Base-by-base conservation (phyloP, 495 filamentous ascomycete species). In the Aspergillus mulundensis region DNA sequence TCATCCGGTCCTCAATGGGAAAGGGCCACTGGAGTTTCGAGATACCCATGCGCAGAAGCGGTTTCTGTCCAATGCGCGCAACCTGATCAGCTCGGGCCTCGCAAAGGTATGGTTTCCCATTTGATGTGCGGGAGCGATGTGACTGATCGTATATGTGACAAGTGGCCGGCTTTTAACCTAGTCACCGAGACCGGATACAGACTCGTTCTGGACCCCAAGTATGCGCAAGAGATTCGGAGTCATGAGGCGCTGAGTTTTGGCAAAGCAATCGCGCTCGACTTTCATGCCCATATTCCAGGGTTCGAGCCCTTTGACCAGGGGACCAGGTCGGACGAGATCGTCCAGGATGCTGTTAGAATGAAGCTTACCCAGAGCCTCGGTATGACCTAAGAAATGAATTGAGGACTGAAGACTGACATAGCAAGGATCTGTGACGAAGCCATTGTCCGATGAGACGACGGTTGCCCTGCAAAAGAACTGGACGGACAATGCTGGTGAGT, bases 301-400 rank as follows among this genome's bases (percentile, higher is more conserved):
- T 77, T 80, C 41, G 70, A 77, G 25, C 65, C 70, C 12, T 71
- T 77, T 55, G 41, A 32, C 5, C 28, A 60, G 18, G 50, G 54
- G 19, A 42, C 43, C 2, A 20, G 20, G 1, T 1, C 21, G 1
- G 51, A 54, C 1, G 15, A 52, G 14, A 57, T 64, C 10, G 47
- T 65, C 7, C 50, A 50, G 30, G 60, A 65, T 43, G 56, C 54
- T 6, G 44, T 63, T 0, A 53, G 62, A 1, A 60, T 56, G 36
- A 64, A 59, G 20, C 23, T 67, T 44, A 67, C 60, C 1, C 59
- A 55, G 44, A 59, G 48, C 7, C 38, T 62, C 1, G 57, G 64
- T 66, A 38, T 5, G 41, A 18, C 30, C n/a, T 16, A 30, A 14
- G 28, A 36, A 6, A 36, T 11, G 32, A 6, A 36, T 36, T 42